A percentile compares a stretch with the other conserved stretches of the same genome.
Evolutionary conservation across 164 flowering plant species (phyloP).

Genomic region (Kalanchoe fedtschenkoi): DNA sequence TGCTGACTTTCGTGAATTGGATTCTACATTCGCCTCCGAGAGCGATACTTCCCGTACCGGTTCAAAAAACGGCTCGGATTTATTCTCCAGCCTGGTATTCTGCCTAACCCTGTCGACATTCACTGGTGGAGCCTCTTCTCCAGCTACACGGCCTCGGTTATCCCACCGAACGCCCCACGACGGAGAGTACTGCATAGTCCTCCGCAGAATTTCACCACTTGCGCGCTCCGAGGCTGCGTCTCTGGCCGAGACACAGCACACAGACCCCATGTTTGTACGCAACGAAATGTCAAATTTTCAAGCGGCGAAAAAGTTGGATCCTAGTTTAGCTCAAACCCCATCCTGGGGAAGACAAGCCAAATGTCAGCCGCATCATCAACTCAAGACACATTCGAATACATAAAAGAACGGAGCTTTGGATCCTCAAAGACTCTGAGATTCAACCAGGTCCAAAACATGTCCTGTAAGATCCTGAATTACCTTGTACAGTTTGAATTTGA

Average conservation of each 20-base stretch:
- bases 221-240: not conserved
- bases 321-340: not conserved
- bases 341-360: not conserved
- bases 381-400: no score
- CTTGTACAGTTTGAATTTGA: no score
- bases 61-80: not conserved
- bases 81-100: not conserved
- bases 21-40: not conserved
- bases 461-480: no score
- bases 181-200: slow-evolving; percentile 4
- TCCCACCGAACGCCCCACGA: slow-evolving; percentile 5
- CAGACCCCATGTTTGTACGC: not conserved
- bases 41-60: not conserved
- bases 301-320: no score
- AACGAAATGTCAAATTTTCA: not conserved
- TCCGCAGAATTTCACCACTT: not conserved
- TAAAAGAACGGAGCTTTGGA: no score
- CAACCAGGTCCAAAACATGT: no score
- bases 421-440: no score
- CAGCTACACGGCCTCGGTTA: slow-evolving; percentile 1
- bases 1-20: no score
- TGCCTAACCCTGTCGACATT: not conserved
- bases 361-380: not conserved
- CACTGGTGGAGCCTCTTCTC: not conserved
- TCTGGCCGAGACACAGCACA: not conserved